Base-by-base conservation (phyloP, 257 asterid genomes). In the Catharanthus roseus region DNA sequence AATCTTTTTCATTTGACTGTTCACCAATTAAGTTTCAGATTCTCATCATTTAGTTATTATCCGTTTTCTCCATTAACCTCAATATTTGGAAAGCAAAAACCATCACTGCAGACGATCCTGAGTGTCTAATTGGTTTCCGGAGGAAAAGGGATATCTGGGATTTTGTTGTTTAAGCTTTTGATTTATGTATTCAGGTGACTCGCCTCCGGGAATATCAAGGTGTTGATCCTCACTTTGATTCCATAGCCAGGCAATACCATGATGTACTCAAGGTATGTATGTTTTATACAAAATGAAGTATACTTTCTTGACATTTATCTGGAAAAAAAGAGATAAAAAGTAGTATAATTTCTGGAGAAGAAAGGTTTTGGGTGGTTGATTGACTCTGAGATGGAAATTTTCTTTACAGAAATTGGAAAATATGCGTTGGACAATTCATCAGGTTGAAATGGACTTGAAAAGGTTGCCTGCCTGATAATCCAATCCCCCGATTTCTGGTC, bases 151-250 rank as follows among this genome's bases (percentile, higher is more conserved):
- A 29, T 11, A 3, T 13, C 26, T 24, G 28, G 13, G 63, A 16
- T n/a, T 58, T 58, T 29, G n/a, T 31, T 10, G 41, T 39, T 38
- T 71, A 6, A 23, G 38, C 34, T 45, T 31, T 16, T n/a, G n/a
- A n/a, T 69, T 21, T 64, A 49, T 68, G 19, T 36, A 42, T 69
- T 10, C 65, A 91, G 99, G 87, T 90, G 24, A 89, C 96, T 11
- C 90, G 97, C 51, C 96, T 93, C 61, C 90, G 93, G 29, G 99
- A 93, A 82, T 93, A 91, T 77, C 99, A 93, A 84, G 99, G 99
- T 28, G 97, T 93, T 65, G 99, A 93, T 88, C 97, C 97, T 67
- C 97, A 91, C 83, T 93, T 93, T 45, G 99, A 93, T 62, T 83
- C 80, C 66, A 93, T 93, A 70, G 97, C 99, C 39, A 84, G 97